Evolutionary conservation across 495 filamentous ascomycete species (phyloP).

Genomic region (Tuber indicum): DNA sequence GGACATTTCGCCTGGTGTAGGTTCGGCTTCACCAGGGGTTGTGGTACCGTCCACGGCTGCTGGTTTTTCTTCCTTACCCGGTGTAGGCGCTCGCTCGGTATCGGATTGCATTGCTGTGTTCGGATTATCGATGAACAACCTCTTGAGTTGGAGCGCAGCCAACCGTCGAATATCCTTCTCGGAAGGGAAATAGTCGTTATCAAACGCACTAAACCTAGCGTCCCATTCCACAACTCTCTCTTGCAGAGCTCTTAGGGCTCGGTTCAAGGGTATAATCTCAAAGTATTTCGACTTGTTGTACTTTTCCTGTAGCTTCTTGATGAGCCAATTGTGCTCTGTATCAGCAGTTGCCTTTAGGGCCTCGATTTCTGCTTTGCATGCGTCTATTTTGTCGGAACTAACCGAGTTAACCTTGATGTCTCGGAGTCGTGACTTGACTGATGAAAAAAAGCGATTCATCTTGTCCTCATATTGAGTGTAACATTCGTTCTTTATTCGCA

Average conservation of each 20-base stretch:
- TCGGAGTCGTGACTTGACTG: constrained; percentile 73
- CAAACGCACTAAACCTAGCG: constrained; percentile 76
- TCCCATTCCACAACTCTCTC: constrained; percentile 96
- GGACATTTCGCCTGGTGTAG: constrained; percentile 44
- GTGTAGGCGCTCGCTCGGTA: constrained; percentile 49
- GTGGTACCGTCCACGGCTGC: constrained; percentile 41
- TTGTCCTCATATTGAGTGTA: constrained; percentile 70
- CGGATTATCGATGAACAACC: constrained; percentile 87
- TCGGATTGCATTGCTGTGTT: constrained; percentile 66
- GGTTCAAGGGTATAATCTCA: constrained; percentile 88
- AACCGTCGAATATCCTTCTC: constrained; percentile 94
- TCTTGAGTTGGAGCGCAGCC: constrained; percentile 85
- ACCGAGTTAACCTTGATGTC: constrained; percentile 87
- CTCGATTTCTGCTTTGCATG: constrained; percentile 75
- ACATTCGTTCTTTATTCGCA: constrained; percentile 86
- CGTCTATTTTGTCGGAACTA: constrained; percentile 71
- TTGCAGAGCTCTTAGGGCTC: constrained; percentile 77
- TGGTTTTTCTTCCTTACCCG: constrained; percentile 48
- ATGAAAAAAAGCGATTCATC: constrained; percentile 75
- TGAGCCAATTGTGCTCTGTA: constrained; percentile 67
- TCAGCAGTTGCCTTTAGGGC: constrained; percentile 63
- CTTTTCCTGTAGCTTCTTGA: constrained; percentile 73
- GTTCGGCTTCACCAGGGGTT: constrained; percentile 19
- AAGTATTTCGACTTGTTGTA: constrained; percentile 93
- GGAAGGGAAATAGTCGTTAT: constrained; percentile 87